A percentile compares a stretch with the other conserved stretches of the same genome.
These are phyloP conservation scores for Ceratocystis lukuohia DNA, from an alignment of 2,329 filamentous ascomycete genomes.

Conservation along the genomic window DNA sequence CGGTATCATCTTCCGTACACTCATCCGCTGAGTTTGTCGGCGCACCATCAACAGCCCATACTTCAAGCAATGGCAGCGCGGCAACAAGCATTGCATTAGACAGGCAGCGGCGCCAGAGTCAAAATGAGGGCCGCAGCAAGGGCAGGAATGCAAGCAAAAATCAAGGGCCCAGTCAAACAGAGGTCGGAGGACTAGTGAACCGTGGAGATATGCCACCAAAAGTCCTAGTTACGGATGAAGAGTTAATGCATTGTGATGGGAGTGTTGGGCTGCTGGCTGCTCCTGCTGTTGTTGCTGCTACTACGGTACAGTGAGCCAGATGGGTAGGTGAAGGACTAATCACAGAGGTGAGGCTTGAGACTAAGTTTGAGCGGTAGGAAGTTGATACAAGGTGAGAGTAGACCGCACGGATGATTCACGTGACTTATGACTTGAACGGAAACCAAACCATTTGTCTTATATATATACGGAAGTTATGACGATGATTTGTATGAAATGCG, in stretches of 20 bases:
- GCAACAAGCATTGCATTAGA: not conserved
- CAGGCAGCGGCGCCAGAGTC: not conserved
- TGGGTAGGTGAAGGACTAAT: too few relatives aligned
- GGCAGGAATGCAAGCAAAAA: too few relatives aligned
- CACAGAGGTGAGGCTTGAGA: not conserved
- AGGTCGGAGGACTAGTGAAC: not conserved
- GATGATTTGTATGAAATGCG: not conserved
- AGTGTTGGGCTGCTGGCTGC: not conserved
- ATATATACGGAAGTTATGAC: not conserved
- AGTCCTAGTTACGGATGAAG: not conserved
- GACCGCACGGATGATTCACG: not conserved
- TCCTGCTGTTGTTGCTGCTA: too few relatives aligned
- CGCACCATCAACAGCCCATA: not conserved
- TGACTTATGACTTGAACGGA: not conserved
- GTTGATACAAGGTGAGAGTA: not conserved
- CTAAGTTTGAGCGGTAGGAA: not conserved
- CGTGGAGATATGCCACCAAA: not conserved
- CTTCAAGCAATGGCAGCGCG: not conserved
- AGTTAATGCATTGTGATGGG: not conserved
- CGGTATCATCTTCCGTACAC: not conserved
- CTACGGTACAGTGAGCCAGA: too few relatives aligned
- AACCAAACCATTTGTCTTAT: not conserved
- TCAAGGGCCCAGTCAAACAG: too few relatives aligned
- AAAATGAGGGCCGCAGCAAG: not conserved
- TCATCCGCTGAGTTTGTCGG: not conserved